Evolutionary conservation across 805 yeast genomes (phyloP).

Genomic region (Candida sonorensis): DNA sequence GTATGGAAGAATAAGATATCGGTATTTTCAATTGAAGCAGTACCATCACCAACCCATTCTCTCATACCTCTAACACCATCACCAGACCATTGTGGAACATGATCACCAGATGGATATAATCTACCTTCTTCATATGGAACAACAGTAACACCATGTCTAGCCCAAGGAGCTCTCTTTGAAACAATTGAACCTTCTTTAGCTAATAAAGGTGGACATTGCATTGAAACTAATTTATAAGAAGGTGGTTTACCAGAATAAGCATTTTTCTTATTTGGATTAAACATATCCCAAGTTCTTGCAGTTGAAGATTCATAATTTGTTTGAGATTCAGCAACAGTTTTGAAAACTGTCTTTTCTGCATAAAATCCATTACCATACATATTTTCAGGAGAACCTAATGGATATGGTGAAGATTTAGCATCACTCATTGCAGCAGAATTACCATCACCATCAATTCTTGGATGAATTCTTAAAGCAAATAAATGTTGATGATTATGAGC

Average conservation of each 20-base stretch:
- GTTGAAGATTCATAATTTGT: slow-evolving; percentile 56
- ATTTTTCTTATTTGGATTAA: slow-evolving; percentile 63
- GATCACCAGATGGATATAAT: slow-evolving; percentile 76
- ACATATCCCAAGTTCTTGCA: slow-evolving; percentile 70
- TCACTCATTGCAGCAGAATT: slow-evolving; percentile 68
- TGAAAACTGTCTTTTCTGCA: slow-evolving; percentile 57
- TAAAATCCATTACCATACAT: slow-evolving; percentile 74
- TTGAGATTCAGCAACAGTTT: slow-evolving; percentile 60
- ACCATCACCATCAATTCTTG: slow-evolving; percentile 74
- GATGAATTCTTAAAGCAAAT: slow-evolving; percentile 71
- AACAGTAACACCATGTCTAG: slow-evolving; percentile 57
- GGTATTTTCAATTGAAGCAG: slow-evolving; percentile 52
- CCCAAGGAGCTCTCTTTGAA: slow-evolving; percentile 80
- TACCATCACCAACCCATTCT: slow-evolving; percentile 61
- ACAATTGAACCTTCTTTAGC: slow-evolving; percentile 72
- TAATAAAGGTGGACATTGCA: slow-evolving; percentile 65
- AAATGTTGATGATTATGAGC: slow-evolving; percentile 87
- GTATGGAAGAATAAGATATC: slow-evolving; percentile 76
- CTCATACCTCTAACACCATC: slow-evolving; percentile 61
- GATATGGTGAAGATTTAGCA: slow-evolving; percentile 51
- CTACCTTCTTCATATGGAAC: slow-evolving; percentile 68
- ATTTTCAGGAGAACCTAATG: slow-evolving; percentile 62
- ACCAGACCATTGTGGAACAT: slow-evolving; percentile 69
- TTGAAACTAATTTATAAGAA: slow-evolving; percentile 70
- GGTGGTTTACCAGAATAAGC: slow-evolving; percentile 70